These are phyloP conservation scores for Citrullus amarus DNA, from an alignment of 306 rosid species.

Conservation along the genomic window DNA sequence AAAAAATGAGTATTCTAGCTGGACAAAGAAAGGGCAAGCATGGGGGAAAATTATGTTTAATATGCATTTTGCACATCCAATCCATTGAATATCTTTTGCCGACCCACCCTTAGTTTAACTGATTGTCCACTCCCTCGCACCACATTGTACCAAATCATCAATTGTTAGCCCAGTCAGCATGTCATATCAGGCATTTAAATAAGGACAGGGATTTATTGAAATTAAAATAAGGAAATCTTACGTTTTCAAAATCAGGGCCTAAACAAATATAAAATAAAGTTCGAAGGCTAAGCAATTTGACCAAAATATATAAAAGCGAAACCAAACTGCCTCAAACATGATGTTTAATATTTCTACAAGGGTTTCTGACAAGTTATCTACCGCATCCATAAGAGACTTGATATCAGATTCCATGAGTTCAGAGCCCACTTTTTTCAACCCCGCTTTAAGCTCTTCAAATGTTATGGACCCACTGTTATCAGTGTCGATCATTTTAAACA, in stretches of 20 bases:
- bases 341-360: not conserved
- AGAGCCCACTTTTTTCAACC: constrained; percentile 67
- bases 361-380: constrained; percentile 26
- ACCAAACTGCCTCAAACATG: not conserved
- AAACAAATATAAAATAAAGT: not conserved
- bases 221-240: not conserved
- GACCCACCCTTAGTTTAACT: not conserved
- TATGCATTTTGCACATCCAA: not conserved
- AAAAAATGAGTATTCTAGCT: not conserved
- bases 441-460: constrained; percentile 77
- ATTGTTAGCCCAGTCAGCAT: not conserved
- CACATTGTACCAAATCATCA: not conserved
- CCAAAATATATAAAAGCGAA: not conserved
- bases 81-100: not conserved
- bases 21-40: not conserved
- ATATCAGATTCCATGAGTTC: constrained; percentile 81
- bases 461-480: constrained; percentile 80
- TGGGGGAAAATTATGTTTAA: not conserved
- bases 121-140: not conserved
- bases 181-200: not conserved
- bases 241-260: not conserved
- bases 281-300: not conserved
- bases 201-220: not conserved
- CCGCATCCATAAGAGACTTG: constrained; percentile 81
- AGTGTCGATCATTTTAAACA: constrained; percentile 77